Percentiles rank a stretch among this genome's conserved stretches.
These are phyloP conservation scores for Xylaria polymorpha DNA, from an alignment of 2,329 filamentous ascomycete genomes.

Conservation along the genomic window DNA sequence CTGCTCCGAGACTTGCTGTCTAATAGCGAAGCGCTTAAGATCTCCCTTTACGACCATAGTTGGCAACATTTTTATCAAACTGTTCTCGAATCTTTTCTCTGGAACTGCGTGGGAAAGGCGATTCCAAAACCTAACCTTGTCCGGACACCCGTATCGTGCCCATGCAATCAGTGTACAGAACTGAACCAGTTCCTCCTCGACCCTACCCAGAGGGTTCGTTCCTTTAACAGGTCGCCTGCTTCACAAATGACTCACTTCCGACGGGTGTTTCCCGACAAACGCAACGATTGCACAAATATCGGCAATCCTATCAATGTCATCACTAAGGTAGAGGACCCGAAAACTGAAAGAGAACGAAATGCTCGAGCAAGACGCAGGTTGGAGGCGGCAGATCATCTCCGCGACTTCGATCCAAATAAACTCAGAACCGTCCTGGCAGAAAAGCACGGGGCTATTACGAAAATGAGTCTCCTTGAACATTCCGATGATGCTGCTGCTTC, in stretches of 20 bases:
- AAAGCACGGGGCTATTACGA: constrained; percentile 35
- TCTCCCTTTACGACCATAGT: constrained; percentile 28
- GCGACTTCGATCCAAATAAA: constrained; percentile 37
- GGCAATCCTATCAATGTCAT: background rate
- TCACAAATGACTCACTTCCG: constrained; percentile 12
- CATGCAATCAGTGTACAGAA: constrained; percentile 43
- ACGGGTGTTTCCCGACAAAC: background rate
- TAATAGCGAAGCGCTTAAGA: constrained; percentile 27
- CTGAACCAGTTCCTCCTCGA: constrained; percentile 48
- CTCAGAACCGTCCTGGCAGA: constrained; percentile 34
- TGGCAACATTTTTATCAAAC: constrained; percentile 45
- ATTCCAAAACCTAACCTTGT: constrained; percentile 30
- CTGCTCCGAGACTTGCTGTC: constrained; percentile 44
- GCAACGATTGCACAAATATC: background rate
- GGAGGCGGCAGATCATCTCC: constrained; percentile 28
- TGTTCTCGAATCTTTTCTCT: constrained; percentile 42
- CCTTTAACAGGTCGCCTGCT: constrained; percentile 25
- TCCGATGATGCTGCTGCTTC: background rate
- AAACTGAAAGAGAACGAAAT: background rate
- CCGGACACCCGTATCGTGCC: constrained; percentile 29
- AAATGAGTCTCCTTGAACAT: constrained; percentile 30
- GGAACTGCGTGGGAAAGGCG: constrained; percentile 40
- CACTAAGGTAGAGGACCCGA: background rate
- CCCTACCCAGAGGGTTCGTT: constrained; percentile 6
- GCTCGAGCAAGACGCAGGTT: constrained; percentile 27